Evolutionary conservation across 352 stramenopile species (phyloP).

Genomic region (Globisporangium polare): DNA sequence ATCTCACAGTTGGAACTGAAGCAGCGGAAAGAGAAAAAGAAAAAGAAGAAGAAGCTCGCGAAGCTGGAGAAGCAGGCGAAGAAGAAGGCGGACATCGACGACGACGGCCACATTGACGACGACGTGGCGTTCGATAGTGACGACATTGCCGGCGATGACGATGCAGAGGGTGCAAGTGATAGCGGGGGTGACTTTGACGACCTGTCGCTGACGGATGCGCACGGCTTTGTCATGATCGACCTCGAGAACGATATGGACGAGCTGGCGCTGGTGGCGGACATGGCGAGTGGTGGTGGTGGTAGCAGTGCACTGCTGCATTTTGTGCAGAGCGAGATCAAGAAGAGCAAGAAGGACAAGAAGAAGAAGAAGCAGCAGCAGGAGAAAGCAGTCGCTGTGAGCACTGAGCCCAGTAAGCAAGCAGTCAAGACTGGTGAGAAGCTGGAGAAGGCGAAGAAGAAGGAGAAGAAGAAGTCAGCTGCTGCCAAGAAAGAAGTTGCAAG

Average conservation of each 20-base stretch:
- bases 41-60: slow-evolving; percentile 14
- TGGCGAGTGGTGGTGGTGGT: slow-evolving; percentile 15
- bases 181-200: background rate
- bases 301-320: background rate
- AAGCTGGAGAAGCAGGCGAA: slow-evolving; percentile 26
- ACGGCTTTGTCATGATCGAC: slow-evolving; percentile 39
- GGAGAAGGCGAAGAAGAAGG: background rate
- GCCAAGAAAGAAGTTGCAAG: background rate
- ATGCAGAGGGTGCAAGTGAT: background rate
- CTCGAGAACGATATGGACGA: slow-evolving; percentile 41
- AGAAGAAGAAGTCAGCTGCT: background rate
- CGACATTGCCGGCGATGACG: slow-evolving; percentile 9
- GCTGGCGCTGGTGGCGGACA: slow-evolving; percentile 26
- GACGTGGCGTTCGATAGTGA: slow-evolving; percentile 22
- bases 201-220: slow-evolving; percentile 22
- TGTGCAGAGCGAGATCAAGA: background rate
- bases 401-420: background rate
- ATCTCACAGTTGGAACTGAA: slow-evolving; percentile 10
- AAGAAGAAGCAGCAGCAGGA: slow-evolving; percentile 18
- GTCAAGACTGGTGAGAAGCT: background rate
- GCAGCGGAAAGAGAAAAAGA: slow-evolving; percentile 16
- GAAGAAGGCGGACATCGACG: slow-evolving; percentile 29
- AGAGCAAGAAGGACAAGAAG: slow-evolving; percentile 21
- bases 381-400: slow-evolving; percentile 2
- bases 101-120: slow-evolving; percentile 25